Evolutionary conservation across 2,329 filamentous ascomycete genomes (phyloP), one percentile per base, ranked within the genome.

Genomic region (Septoria petroselini): DNA sequence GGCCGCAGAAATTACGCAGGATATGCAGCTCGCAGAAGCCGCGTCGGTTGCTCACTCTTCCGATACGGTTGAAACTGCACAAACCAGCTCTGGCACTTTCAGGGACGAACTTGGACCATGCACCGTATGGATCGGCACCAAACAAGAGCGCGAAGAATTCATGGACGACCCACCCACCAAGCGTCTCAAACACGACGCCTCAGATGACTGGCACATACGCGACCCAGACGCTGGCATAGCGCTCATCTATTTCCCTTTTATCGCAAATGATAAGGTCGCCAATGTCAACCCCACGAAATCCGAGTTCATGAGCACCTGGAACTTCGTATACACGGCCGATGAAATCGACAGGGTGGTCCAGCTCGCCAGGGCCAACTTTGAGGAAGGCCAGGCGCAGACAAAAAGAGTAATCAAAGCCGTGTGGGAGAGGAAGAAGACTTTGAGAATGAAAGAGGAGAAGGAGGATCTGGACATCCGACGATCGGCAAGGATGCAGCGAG

Each of bases 251-350:
- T 85, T 96, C 62, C 93, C 93, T 0, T 84, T 96, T 54, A 75
- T 97, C 11, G 81, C 85, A 21, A 97, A 98, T 66, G 79, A 84
- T 0, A 85, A 85, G 53, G 85, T 89, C 0, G 79, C 84, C 0
- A 86, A 82, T 35, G 85, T 97, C n/a, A 86, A 95, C 59, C 93
- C 93, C 0, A 83, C 84, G 18, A 81, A 79, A 2, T 86, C 82
- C 45, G 89, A 95, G 53, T 97, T 90, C 70, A 82, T 97, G 74
- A 88, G 83, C 59, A 98, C 93, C 0, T 98, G 93, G 93, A 98
- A 98, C 66, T 97, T 97, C 66, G 84, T 96, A 23, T 98, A 97
- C 68, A 94, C 87, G 1, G 85, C 90, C 0, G 84, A 93, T 50
- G 85, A 98, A 68, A 83, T 98, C 44, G 91, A 97, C 60, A 80